Conservation (phyloP, 768 basidiomycete genomes). For the Collybia mongolica region DNA sequence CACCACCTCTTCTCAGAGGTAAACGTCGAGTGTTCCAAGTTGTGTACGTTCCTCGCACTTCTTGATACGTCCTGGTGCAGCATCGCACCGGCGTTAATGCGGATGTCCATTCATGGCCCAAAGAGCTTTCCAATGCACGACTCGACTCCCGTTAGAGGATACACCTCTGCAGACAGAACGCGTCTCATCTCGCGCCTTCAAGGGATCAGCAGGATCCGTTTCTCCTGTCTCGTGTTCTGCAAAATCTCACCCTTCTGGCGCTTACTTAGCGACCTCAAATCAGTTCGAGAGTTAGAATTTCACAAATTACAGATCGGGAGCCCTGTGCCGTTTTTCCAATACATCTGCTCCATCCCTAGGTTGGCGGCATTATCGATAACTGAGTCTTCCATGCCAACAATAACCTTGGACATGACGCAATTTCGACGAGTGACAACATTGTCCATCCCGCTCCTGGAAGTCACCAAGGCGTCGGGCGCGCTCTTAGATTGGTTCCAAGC, state of each 20-base stretch:
- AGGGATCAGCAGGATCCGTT: conserved; percentile 15
- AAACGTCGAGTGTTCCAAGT: conserved; percentile 19
- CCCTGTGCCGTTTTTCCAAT: conserved; percentile 22
- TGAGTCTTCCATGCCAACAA: conserved; percentile 18
- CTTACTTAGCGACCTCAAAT: conserved; percentile 22
- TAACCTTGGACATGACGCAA: conserved; percentile 6
- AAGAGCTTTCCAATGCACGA: neutral
- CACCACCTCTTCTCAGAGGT: conserved; percentile 29
- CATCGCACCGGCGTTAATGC: conserved; percentile 20
- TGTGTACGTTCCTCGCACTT: conserved; percentile 23
- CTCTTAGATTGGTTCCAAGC: conserved; percentile 24
- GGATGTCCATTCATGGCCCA: conserved; percentile 16
- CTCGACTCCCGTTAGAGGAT: conserved; percentile 1
- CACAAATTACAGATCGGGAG: conserved; percentile 21
- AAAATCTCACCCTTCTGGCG: conserved; percentile 27
- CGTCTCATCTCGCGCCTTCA: conserved; percentile 12
- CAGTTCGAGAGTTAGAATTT: conserved; percentile 23
- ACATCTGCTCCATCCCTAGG: conserved; percentile 24
- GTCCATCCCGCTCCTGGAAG: conserved; percentile 19
- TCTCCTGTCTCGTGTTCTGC: conserved; percentile 22
- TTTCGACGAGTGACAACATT: conserved; percentile 15
- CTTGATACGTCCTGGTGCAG: conserved; percentile 28
- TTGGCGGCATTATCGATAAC: conserved; percentile 26
- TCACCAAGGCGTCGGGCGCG: conserved; percentile 13
- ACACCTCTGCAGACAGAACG: conserved; percentile 13